phyloP scores from a whole-genome alignment of 148 eudicot species.

The Rhododendron vialii region DNA sequence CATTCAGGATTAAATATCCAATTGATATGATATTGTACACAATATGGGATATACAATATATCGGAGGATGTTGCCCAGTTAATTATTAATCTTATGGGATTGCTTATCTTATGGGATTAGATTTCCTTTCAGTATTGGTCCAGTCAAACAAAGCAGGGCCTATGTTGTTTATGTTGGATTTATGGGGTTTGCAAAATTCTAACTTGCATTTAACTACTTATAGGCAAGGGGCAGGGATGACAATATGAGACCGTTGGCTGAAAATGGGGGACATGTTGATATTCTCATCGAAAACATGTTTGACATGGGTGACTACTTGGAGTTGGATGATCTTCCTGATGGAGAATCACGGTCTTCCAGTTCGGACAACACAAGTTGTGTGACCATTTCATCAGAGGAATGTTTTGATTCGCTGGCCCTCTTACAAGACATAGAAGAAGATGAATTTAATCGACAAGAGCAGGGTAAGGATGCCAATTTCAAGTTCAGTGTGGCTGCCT shows the following conservation, averaged over 20 bases:
- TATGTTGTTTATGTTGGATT: background rate
- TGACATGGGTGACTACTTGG: slow-evolving; percentile 48
- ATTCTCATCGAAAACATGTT: background rate
- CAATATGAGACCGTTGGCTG: slow-evolving; percentile 4
- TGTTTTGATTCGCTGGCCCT: slow-evolving; percentile 36
- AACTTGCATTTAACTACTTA: background rate
- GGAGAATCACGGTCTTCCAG: slow-evolving; percentile 37
- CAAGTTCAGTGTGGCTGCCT: slow-evolving; percentile 23
- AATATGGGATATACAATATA: background rate
- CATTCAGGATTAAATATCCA: background rate
- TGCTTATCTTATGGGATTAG: background rate
- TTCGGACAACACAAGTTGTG: slow-evolving; percentile 43
- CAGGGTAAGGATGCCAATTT: slow-evolving; percentile 20
- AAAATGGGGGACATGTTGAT: background rate
- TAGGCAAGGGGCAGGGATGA: slow-evolving; percentile 17
- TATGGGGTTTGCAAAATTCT: background rate
- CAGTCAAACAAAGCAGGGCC: background rate
- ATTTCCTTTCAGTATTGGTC: background rate
- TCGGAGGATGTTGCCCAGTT: background rate
- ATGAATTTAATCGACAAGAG: slow-evolving; percentile 4
- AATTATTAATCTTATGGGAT: background rate
- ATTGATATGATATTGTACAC: background rate
- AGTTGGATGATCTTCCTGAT: slow-evolving; percentile 46
- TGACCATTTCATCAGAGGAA: slow-evolving; percentile 43
- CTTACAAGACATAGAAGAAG: slow-evolving; percentile 35